Base-by-base conservation (phyloP, 192 early-diverging fungal genomes). In the Backusella liffmaniae region DNA sequence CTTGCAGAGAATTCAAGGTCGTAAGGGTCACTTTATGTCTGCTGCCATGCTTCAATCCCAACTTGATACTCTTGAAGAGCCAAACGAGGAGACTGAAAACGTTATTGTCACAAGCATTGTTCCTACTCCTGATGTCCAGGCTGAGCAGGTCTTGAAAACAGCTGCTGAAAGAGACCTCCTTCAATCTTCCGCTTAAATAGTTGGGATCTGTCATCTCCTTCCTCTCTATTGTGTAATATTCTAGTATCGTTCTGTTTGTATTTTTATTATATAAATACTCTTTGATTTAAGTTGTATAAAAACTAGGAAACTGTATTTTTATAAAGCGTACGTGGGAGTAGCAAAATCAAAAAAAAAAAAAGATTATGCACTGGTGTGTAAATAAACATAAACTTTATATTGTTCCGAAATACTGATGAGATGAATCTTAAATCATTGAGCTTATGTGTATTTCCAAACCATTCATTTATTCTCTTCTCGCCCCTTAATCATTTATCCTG, bases 1-100 rank as follows among this genome's bases (percentile, higher is more conserved):
- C 13, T 56, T 59, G 5, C 30, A 75, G 32, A 82, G 92, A 36
- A 79, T 92, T 44, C 26, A 18, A n/a, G n/a, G n/a, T 35, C 83
- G 92, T 0, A 56, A 75, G 29, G 76, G 75, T 7, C 92, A 94
- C 46, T 94, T 90, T 62, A 86, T 91, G 73, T 67, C 84, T 23
- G 68, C 80, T 0, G 10, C 16, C 39, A 86, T 92, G 66, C 74
- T 94, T 36, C 82, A 89, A 29, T 88, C 88, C 30, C 92, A 94
- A 83, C 80, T 92, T 66, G 83, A 81, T 34, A 86, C 87, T 6
- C 77, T 93, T 36, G 92, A 93, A 75, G 82, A 83, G 68, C 88
- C 88, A 2, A 49, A 80, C 16, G 44, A 72, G 36, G 59, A 46
- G 4, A 56, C 59, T 5, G 82, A 80, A 46, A 65, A 26, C 16